Evolutionary conservation across 2,329 filamentous ascomycete genomes (phyloP).

Genomic region (Periconia macrospinosa): DNA sequence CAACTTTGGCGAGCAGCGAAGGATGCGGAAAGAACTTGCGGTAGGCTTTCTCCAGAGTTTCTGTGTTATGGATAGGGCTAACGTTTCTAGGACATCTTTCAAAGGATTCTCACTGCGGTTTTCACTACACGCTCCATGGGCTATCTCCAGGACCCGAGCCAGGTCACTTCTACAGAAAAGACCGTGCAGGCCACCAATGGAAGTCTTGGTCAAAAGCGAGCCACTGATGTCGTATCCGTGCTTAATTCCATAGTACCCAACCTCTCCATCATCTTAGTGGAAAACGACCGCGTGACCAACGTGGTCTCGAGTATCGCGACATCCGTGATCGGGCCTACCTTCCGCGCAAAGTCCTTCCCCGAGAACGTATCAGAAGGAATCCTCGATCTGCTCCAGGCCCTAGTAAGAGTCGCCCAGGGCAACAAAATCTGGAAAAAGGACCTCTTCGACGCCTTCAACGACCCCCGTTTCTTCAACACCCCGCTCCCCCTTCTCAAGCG

Average conservation of each 20-base stretch:
- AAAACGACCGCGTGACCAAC: slow-evolving; percentile 78
- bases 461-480: slow-evolving; percentile 80
- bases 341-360: slow-evolving; percentile 85
- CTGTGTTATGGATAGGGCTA: slow-evolving; percentile 18
- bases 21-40: slow-evolving; percentile 86
- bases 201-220: slow-evolving; percentile 46
- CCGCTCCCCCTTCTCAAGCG: slow-evolving; percentile 65
- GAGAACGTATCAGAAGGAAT: slow-evolving; percentile 75
- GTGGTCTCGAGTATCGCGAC: slow-evolving; percentile 80
- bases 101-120: slow-evolving; percentile 85
- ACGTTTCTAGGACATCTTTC: slow-evolving; percentile 73
- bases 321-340: slow-evolving; percentile 77
- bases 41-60: slow-evolving; percentile 53
- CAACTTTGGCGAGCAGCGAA: slow-evolving; percentile 90
- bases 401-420: slow-evolving; percentile 75
- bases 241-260: slow-evolving; percentile 78
- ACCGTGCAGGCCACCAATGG: slow-evolving; percentile 28
- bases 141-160: slow-evolving; percentile 62
- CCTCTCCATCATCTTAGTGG: slow-evolving; percentile 79
- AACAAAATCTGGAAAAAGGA: slow-evolving; percentile 95
- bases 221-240: slow-evolving; percentile 72
- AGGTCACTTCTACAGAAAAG: slow-evolving; percentile 34
- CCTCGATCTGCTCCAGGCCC: slow-evolving; percentile 72
- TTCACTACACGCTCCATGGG: slow-evolving; percentile 86
- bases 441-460: slow-evolving; percentile 87